These are phyloP conservation scores for Glycine soja DNA, from an alignment of 306 rosid species.

Conservation along the genomic window DNA sequence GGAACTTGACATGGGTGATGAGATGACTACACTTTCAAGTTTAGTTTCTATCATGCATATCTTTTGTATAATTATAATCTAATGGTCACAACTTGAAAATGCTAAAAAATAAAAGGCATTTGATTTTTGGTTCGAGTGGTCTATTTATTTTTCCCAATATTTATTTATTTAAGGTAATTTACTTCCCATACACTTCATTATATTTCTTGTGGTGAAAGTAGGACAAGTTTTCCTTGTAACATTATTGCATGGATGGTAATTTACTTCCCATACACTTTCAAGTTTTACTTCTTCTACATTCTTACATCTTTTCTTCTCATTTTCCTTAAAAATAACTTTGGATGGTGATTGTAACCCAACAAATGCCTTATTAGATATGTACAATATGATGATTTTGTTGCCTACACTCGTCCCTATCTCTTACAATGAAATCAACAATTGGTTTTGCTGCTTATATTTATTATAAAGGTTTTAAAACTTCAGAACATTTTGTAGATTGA, in stretches of 20 bases:
- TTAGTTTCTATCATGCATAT: constrained; percentile 28
- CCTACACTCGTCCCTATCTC: neutral
- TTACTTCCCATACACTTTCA: no score
- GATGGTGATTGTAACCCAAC: constrained; percentile 5
- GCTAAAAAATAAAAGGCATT: neutral
- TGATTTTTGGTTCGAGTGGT: constrained; percentile 9
- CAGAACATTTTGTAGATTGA: neutral
- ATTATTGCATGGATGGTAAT: no score
- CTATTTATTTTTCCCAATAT: neutral
- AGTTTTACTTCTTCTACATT: constrained; percentile 20
- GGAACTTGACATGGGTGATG: constrained; percentile 75
- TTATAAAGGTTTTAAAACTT: constrained; percentile 4
- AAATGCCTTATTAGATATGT: constrained; percentile 32
- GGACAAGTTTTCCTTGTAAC: no score
- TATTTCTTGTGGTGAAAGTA: constrained; percentile 7
- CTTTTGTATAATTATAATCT: constrained; percentile 13
- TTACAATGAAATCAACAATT: neutral
- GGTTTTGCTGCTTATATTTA: constrained; percentile 7
- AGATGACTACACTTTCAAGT: constrained; percentile 81
- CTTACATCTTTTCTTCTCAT: constrained; percentile 13
- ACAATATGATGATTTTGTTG: neutral
- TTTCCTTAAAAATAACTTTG: neutral
- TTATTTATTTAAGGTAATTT: no score
- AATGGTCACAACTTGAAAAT: constrained; percentile 6
- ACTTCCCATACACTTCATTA: neutral